Evolutionary conservation across 805 yeast species (phyloP), one percentile per base, ranked within the genome.

Genomic region (Torulaspora franciscae): DNA sequence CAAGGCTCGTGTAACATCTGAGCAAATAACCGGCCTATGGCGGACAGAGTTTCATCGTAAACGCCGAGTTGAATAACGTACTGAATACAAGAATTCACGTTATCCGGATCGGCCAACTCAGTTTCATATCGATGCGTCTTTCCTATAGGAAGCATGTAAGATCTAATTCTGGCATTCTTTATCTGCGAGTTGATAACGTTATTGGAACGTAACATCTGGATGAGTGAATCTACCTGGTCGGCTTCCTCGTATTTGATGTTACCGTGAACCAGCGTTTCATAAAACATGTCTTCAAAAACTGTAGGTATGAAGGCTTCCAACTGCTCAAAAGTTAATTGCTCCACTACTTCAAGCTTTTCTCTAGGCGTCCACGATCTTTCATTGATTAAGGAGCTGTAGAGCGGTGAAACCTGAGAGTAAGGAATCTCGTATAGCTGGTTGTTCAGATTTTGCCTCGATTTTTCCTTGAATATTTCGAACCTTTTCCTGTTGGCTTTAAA

Each of bases 1-100:
- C 91, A 85, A 4, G 96, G 97, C 61, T 91, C 97, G 53, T 77
- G 79, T 40, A 84, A 70, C 50, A 89, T 75, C 49, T 85, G 91
- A 0, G 84, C 77, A 37, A 87, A 65, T 42, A 91, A 66, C 40
- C 83, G 87, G 9, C 84, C 73, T 43, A 76, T 58, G 0, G 81
- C 75, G 36, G 79, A 67, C 25, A 61, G 55, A 6, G 64, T 54
- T 36, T 62, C 66, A n/a, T 57, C 43, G 65, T 84, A 71, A 48
- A 71, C 55, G 10, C 85, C 88, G 29, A 87, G 63, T 64, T 88
- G 95, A 37, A 82, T 69, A 49, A 77, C 80, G 56, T 86, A 79
- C 54, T 86, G 95, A 54, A 89, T 78, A 63, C 95, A 85, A 0
- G 95, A 84, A 59, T 91, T 91, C 46, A 83, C 74, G 61, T 91